Base-by-base conservation (phyloP, 768 basidiomycete genomes). In the Phanerochaete sordida region DNA sequence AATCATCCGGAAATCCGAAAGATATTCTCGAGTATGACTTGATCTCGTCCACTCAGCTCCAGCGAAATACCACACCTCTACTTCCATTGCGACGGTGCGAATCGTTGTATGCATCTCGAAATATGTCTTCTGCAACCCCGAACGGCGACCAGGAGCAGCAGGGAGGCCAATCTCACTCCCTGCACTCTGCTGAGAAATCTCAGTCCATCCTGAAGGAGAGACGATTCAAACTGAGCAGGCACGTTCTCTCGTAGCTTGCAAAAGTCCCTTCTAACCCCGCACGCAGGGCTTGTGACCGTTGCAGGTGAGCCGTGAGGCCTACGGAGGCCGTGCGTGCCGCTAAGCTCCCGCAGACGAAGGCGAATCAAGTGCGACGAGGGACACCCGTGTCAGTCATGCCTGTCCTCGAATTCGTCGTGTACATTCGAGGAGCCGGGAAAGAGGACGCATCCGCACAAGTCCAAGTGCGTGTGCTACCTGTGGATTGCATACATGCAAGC, bases 291-390 rank as follows among this genome's bases (percentile, higher is more conserved):
- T 93, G 91, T 79, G 91, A 93, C 81, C 89, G 91, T 61, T 93
- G 91, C 78, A 85, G 91, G 90, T 93, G 76, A 81, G 88, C 39
- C 19, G 8, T 43, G 19, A 43, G 39, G 39, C 39, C 39, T 65
- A 9, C 9, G 49, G 26, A 24, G 7, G 46, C 50, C 27, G 27
- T 53, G 51, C 56, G 37, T 28, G 21, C 45, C 49, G 39, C 52
- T 53, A 35, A 49, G 6, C 24, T 52, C 39, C 39, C 33, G 23
- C 65, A 93, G 91, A 21, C 88, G 91, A 56, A 79, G 91, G 66
- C 78, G 91, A 68, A 93, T 93, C 70, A 91, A 90, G 67, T 93
- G 91, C 69, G 91, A 93, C 66, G 91, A 93, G 70, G 91, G 91
- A 0, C 90, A 92, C 68, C 91, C 91, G 33, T 93, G 91, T 72